phyloP scores from a whole-genome alignment of 495 filamentous ascomycete genomes.

The Platismatia glauca region DNA sequence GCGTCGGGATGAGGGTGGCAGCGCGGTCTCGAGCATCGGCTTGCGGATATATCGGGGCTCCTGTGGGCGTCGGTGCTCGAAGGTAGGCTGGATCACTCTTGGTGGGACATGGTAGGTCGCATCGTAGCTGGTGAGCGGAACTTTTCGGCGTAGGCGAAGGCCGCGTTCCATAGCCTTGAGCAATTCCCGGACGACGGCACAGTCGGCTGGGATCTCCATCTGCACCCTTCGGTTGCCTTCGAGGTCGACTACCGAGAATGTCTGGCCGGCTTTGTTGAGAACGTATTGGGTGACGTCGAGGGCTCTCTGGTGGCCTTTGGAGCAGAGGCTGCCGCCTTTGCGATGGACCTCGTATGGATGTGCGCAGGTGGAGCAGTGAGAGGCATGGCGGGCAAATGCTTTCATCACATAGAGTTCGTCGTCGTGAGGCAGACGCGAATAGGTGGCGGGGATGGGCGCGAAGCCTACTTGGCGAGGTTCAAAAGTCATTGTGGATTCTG shows the following conservation, averaged over 20 bases:
- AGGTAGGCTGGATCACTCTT: slow-evolving; percentile 14
- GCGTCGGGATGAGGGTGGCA: slow-evolving; percentile 1
- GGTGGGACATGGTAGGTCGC: slow-evolving; percentile 33
- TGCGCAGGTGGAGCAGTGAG: slow-evolving; percentile 37
- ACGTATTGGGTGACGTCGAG: slow-evolving; percentile 42
- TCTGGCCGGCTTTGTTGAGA: slow-evolving; percentile 39
- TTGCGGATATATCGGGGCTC: slow-evolving; percentile 17
- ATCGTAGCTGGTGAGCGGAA: slow-evolving; percentile 36
- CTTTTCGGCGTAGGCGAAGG: slow-evolving; percentile 31
- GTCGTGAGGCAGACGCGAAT: slow-evolving; percentile 34
- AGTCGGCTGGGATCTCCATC: slow-evolving; percentile 41
- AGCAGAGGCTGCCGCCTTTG: slow-evolving; percentile 37
- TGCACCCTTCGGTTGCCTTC: slow-evolving; percentile 36
- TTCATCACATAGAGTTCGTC: slow-evolving; percentile 38
- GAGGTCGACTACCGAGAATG: slow-evolving; percentile 41
- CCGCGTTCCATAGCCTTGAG: slow-evolving; percentile 43
- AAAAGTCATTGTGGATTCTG: slow-evolving; percentile 13
- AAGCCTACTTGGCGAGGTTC: slow-evolving; percentile 21
- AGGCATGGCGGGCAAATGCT: slow-evolving; percentile 34
- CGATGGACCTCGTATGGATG: slow-evolving; percentile 31
- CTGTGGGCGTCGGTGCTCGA: background rate
- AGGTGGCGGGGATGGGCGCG: slow-evolving; percentile 20
- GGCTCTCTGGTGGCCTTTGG: slow-evolving; percentile 40
- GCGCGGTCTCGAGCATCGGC: slow-evolving; percentile 12
- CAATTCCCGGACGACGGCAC: slow-evolving; percentile 33